Evolutionary conservation across 257 asterid genomes (phyloP).

Genomic region (Solanum paucissectum): DNA sequence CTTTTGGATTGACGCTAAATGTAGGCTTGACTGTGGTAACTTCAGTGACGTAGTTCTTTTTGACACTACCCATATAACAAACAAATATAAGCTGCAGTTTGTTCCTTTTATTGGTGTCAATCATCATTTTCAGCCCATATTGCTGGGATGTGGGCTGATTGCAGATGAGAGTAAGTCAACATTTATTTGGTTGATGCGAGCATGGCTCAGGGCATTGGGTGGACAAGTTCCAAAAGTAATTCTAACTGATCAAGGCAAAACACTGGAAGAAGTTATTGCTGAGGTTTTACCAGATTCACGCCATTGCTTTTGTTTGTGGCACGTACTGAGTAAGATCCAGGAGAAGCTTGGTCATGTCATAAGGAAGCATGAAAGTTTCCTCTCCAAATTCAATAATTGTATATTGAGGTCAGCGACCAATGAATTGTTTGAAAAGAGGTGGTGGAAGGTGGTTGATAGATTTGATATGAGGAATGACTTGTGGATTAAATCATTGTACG

Average conservation of each 20-base stretch:
- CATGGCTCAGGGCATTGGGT: slow-evolving; percentile 40
- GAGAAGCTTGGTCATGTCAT: slow-evolving; percentile 33
- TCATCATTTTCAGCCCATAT: slow-evolving; percentile 29
- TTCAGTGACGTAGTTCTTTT: slow-evolving; percentile 40
- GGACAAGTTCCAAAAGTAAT: slow-evolving; percentile 47
- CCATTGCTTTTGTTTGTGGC: slow-evolving; percentile 46
- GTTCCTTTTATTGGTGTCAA: slow-evolving; percentile 45
- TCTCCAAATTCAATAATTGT: slow-evolving; percentile 28
- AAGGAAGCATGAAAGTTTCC: slow-evolving; percentile 24
- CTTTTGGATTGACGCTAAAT: slow-evolving; percentile 42
- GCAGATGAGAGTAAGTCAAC: slow-evolving; percentile 34
- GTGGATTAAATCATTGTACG: slow-evolving; percentile 32
- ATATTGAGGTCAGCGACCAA: slow-evolving; percentile 33
- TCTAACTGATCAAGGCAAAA: slow-evolving; percentile 36
- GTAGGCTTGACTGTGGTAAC: slow-evolving; percentile 26
- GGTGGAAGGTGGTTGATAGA: slow-evolving; percentile 31
- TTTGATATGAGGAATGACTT: slow-evolving; percentile 30
- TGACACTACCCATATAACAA: slow-evolving; percentile 24
- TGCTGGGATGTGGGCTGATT: slow-evolving; percentile 38
- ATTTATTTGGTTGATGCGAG: slow-evolving; percentile 34
- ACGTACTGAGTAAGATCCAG: slow-evolving; percentile 27
- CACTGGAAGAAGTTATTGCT: slow-evolving; percentile 29
- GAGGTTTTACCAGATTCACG: slow-evolving; percentile 37
- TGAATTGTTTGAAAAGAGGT: slow-evolving; percentile 33
- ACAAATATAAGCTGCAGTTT: slow-evolving; percentile 28